Evolutionary conservation across 176 grass and related monocot species (phyloP).

Genomic region (Pharus latifolius): DNA sequence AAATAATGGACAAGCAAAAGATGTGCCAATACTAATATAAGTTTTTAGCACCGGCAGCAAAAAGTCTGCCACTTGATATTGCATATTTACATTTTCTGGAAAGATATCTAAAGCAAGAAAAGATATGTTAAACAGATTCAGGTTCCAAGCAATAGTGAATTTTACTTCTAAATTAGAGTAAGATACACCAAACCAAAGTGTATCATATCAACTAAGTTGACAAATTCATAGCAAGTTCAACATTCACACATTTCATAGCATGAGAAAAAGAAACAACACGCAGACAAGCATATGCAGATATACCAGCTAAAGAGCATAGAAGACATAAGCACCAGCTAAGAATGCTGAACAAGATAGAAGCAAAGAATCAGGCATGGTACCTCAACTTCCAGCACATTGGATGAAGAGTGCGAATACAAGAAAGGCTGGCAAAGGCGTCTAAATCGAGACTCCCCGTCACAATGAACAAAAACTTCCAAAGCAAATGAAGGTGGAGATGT

Average conservation of each 20-base stretch:
- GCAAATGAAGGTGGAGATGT: constrained; percentile 97
- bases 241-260: not conserved
- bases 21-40: not conserved
- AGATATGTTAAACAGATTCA: not conserved
- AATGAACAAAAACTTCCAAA: constrained; percentile 93
- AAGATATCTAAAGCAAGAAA: not conserved
- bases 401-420: constrained; percentile 97
- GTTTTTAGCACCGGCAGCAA: not conserved
- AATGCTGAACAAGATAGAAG: constrained; percentile 1
- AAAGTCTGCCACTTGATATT: constrained; percentile 1
- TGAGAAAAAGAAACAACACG: not conserved
- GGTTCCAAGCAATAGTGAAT: not conserved
- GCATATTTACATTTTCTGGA: not conserved
- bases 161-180: not conserved
- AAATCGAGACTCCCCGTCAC: constrained; percentile 91
- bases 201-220: not conserved
- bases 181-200: not conserved
- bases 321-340: not conserved
- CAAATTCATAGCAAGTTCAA: not conserved
- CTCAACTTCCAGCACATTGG: constrained; percentile 97
- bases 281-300: not conserved
- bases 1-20: not conserved
- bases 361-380: constrained; percentile 22
- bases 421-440: constrained; percentile 94
- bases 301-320: not conserved